Base-by-base conservation (phyloP, 129 eudicot genomes). In the Deinandra increscens region DNA sequence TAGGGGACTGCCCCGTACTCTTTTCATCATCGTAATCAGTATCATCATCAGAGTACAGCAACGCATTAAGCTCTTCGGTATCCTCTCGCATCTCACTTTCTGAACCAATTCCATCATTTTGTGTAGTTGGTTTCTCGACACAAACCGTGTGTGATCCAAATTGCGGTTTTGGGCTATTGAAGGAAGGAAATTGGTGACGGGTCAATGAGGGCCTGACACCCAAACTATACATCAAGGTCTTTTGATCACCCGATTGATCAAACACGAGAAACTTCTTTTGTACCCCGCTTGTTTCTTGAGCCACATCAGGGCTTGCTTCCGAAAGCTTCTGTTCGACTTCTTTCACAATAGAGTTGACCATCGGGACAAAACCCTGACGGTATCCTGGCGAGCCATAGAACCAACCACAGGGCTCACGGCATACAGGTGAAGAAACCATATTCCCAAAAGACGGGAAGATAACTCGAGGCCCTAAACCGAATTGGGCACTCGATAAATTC, bases 1-100 rank as follows among this genome's bases (percentile, higher is more conserved):
- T 79, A 41, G 97, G 96, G 14, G 97, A 91, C 76, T 91, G 96
- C 4, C 94, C 97, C 0, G 97, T 91, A 68, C 97, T 91, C 8
- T 69, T 72, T 49, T 86, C 84, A 44, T 79, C 81, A 48, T 85
- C 82, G 58, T 67, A 78, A 15, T 63, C 79, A 15, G 36, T 60
- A 50, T 86, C 93, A 66, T 86, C 96, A 46, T 74, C 78, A 42
- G 96, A 91, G 78, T 78, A 88, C 68, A 91, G 81, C 66, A 91
- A 73, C 0, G 97, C 97, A 14, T 88, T 80, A 38, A 91, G 80
- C 75, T 91, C 97, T 54, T 86, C 96, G 0, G 94, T 78, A 64
- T 91, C 90, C 68, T 91, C 97, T 9, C 74, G 88, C 93, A 84
- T 83, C 66, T 88, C 90, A 41, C 87, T 80, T 61, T 59, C 49